phyloP scores from a whole-genome alignment of 345 rosid species.

The Rhizophora apiculata region DNA sequence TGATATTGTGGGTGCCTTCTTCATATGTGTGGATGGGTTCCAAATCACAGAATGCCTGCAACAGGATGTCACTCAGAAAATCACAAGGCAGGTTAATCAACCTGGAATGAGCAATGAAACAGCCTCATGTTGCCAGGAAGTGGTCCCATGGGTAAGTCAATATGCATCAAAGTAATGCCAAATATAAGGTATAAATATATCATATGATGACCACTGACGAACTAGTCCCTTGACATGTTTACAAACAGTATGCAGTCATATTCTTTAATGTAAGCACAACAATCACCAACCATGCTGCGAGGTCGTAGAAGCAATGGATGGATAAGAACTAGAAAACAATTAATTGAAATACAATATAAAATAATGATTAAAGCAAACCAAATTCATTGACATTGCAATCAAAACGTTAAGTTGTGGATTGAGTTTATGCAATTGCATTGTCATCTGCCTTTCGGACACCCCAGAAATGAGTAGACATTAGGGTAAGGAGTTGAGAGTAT shows the following conservation, averaged over 20 bases:
- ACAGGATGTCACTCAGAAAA: neutral
- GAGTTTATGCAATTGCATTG: neutral
- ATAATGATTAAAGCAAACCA: neutral
- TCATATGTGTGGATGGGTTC: conserved; percentile 94
- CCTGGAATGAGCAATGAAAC: neutral
- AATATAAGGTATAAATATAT: too few species aligned
- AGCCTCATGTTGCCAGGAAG: neutral
- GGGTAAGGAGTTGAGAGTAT: conserved; percentile 2
- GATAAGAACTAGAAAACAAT: neutral
- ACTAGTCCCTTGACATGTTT: too few species aligned
- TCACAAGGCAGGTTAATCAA: neutral
- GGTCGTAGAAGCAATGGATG: too few species aligned
- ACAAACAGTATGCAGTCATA: too few species aligned
- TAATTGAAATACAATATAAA: neutral
- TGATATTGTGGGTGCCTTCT: conserved; percentile 95
- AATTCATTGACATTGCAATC: neutral
- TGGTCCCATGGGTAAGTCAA: neutral
- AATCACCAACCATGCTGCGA: neutral
- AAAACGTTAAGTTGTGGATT: neutral
- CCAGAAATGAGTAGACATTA: neutral
- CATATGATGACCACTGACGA: too few species aligned
- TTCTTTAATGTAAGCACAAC: neutral
- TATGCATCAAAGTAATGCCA: too few species aligned
- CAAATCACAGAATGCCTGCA: conserved; percentile 97
- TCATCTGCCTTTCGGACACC: neutral